These are phyloP conservation scores for Aureobasidium sp. DNA, from an alignment of 2,329 filamentous ascomycete species.

Conservation along the genomic window DNA sequence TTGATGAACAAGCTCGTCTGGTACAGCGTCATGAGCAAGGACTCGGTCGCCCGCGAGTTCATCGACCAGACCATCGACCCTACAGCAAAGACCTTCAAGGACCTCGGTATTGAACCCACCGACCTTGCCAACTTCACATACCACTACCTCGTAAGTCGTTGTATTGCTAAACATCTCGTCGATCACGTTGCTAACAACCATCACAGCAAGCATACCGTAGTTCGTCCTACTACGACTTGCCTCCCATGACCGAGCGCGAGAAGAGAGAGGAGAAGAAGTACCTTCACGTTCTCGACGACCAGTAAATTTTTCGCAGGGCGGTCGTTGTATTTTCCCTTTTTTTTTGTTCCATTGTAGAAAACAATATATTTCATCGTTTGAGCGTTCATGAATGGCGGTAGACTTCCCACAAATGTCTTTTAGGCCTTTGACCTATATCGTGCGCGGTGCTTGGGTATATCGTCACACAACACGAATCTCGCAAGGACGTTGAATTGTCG, in stretches of 20 bases:
- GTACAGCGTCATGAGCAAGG: constrained; percentile 78
- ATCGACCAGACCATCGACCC: constrained; percentile 88
- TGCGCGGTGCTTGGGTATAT: no score
- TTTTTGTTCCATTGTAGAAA: constrained; percentile 8
- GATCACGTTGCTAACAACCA: constrained; percentile 30
- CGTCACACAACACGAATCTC: no score
- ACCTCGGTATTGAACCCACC: constrained; percentile 81
- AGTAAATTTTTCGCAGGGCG: constrained; percentile 45
- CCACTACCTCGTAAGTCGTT: constrained; percentile 73
- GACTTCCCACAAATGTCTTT: background rate
- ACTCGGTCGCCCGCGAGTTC: constrained; percentile 87
- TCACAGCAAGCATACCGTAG: constrained; percentile 81
- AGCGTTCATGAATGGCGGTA: background rate
- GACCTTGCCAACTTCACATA: constrained; percentile 84
- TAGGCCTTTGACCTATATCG: background rate
- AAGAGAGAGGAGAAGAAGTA: constrained; percentile 94
- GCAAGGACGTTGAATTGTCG: no score
- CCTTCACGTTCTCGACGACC: constrained; percentile 83
- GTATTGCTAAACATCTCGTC: background rate
- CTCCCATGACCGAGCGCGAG: constrained; percentile 90
- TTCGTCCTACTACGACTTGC: constrained; percentile 82
- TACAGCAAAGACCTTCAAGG: constrained; percentile 89
- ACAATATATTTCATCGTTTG: background rate
- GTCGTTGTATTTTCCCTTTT: background rate
- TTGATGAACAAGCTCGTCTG: constrained; percentile 76